A percentile compares a stretch with the other conserved stretches of the same genome.
Conservation (phyloP, 495 filamentous ascomycete genomes). For the Penicillium silybi region DNA sequence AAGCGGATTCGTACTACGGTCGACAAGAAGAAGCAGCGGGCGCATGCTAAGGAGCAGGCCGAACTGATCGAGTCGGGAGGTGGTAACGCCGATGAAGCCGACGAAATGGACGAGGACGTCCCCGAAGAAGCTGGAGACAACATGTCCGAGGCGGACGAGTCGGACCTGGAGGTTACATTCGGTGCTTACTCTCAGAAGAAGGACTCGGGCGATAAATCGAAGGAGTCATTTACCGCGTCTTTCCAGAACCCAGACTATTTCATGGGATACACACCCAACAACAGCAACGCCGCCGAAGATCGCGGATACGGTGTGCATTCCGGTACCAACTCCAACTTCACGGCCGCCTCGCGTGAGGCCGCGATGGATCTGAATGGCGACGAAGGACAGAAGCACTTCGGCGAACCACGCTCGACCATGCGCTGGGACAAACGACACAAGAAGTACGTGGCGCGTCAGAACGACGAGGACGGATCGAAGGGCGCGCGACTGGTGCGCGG, state of each 20-base stretch:
- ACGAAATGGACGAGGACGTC: slow-evolving; percentile 18
- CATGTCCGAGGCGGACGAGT: slow-evolving; percentile 65
- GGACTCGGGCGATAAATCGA: slow-evolving; percentile 1
- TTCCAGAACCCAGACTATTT: slow-evolving; percentile 87
- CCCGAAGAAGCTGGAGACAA: slow-evolving; percentile 48
- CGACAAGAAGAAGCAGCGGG: slow-evolving; percentile 41
- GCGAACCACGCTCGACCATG: slow-evolving; percentile 66
- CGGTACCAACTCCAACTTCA: slow-evolving; percentile 69
- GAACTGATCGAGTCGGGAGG: slow-evolving; percentile 25
- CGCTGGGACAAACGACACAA: slow-evolving; percentile 96
- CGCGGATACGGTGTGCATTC: slow-evolving; percentile 89
- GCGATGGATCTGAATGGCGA: slow-evolving; percentile 88
- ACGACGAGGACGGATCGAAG: slow-evolving; percentile 91
- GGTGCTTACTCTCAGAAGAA: slow-evolving; percentile 49
- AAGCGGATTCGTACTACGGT: slow-evolving; percentile 57
- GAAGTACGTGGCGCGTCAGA: slow-evolving; percentile 85
- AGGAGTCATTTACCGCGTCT: slow-evolving; percentile 36
- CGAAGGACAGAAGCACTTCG: slow-evolving; percentile 74
- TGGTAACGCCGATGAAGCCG: slow-evolving; percentile 30
- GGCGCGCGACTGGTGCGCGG: slow-evolving; percentile 80
- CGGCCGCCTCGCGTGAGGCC: slow-evolving; percentile 72
- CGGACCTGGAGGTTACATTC: slow-evolving; percentile 80
- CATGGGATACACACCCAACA: slow-evolving; percentile 87
- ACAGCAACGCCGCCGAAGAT: slow-evolving; percentile 75
- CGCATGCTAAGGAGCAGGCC: slow-evolving; percentile 27